Conservation (phyloP, 2,329 filamentous ascomycete genomes). For the Dactylonectria macrodidyma region DNA sequence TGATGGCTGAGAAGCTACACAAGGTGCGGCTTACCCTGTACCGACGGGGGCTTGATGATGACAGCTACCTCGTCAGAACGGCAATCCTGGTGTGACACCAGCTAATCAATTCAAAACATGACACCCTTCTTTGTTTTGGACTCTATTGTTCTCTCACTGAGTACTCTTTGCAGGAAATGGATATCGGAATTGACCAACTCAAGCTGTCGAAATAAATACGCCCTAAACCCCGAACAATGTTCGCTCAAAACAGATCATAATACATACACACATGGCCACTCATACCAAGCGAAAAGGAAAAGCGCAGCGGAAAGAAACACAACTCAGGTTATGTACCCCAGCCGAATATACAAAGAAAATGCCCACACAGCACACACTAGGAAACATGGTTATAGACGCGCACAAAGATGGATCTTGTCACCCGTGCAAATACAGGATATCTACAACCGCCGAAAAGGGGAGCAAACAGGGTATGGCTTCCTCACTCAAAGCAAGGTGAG, state of each 20-base stretch:
- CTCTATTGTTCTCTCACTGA: no score
- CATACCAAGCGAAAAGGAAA: neutral
- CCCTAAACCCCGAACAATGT: neutral
- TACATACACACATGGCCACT: neutral
- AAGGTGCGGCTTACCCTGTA: no score
- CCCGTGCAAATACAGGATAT: conserved; percentile 32
- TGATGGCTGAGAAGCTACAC: no score
- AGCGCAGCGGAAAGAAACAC: neutral
- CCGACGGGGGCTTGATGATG: no score
- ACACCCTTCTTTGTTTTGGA: no score
- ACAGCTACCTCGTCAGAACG: no score
- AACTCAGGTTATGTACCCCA: neutral
- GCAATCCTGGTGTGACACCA: no score
- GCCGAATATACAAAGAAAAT: neutral
- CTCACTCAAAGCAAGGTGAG: neutral
- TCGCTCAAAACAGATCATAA: neutral
- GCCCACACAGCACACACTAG: conserved; percentile 15
- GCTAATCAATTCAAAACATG: no score
- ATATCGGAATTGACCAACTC: neutral
- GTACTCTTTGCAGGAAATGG: neutral
- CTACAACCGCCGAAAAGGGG: conserved; percentile 2
- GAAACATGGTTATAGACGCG: conserved; percentile 22
- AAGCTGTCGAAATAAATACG: neutral
- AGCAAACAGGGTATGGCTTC: no score
- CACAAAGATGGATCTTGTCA: conserved; percentile 20